phyloP scores from a whole-genome alignment of 2,329 filamentous ascomycete genomes.

The Alternaria gansuensis region DNA sequence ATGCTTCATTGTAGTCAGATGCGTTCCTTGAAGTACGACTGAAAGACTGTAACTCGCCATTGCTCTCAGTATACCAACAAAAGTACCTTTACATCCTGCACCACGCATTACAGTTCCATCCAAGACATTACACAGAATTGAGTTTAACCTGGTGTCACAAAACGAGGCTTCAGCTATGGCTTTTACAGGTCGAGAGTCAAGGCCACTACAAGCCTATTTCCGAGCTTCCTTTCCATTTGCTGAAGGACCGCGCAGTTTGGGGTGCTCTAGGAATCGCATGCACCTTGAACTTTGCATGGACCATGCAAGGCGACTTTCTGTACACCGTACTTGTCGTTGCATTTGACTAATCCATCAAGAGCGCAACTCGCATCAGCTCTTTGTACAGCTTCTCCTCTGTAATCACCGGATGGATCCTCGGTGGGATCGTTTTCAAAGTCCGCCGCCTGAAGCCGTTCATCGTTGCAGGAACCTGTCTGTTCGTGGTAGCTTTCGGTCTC shows the following conservation, averaged over 20 bases:
- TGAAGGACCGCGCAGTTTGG: constrained; percentile 72
- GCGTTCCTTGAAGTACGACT: background rate
- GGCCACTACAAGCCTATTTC: background rate
- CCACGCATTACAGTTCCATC: background rate
- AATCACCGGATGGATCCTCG: constrained; percentile 65
- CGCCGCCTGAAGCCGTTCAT: constrained; percentile 70
- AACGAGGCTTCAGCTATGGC: background rate
- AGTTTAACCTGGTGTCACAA: background rate
- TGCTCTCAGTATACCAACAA: background rate
- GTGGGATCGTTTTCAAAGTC: constrained; percentile 64
- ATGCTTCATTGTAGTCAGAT: background rate
- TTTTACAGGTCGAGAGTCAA: background rate
- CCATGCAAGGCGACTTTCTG: constrained; percentile 70
- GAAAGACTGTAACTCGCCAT: background rate
- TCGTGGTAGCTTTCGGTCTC: constrained; percentile 70
- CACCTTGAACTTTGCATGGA: constrained; percentile 55
- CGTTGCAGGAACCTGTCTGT: constrained; percentile 66
- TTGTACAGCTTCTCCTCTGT: constrained; percentile 68
- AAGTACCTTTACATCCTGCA: background rate
- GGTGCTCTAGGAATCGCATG: constrained; percentile 65
- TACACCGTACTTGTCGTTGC: constrained; percentile 69
- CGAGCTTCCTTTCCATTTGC: constrained; percentile 65
- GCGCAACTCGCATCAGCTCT: constrained; percentile 67
- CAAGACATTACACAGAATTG: background rate
- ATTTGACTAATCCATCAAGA: constrained; percentile 66